Evolutionary conservation across 2,329 filamentous ascomycete species (phyloP).

Genomic region (Cephalotrichum gorgonifer): DNA sequence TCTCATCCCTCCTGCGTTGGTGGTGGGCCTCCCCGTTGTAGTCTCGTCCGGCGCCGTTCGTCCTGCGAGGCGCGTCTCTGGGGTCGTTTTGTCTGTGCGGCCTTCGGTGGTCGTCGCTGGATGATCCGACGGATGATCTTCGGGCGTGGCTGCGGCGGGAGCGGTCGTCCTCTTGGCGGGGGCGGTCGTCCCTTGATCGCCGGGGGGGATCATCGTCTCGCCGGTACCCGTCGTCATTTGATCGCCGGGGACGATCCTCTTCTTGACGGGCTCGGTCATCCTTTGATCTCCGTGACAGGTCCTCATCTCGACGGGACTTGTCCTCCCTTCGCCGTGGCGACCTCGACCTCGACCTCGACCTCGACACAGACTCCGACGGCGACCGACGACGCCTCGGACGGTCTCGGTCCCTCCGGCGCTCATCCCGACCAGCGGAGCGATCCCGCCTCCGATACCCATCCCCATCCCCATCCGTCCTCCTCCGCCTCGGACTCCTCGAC

Average conservation of each 20-base stretch:
- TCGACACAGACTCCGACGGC: not conserved
- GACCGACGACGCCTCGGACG: not conserved
- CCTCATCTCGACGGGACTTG: not conserved
- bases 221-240: not conserved
- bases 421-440: not conserved
- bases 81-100: not conserved
- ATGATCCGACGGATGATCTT: not conserved
- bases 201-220: not conserved
- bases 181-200: not conserved
- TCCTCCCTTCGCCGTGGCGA: not conserved
- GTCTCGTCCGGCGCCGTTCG: not conserved
- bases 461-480: constrained; percentile 2
- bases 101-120: not conserved
- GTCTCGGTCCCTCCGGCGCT: not conserved
- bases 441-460: not conserved
- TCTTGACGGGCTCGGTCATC: not conserved
- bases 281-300: not conserved
- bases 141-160: not conserved
- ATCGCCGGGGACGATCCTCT: not conserved
- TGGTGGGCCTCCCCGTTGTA: not conserved
- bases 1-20: not conserved
- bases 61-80: not conserved
- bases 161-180: not conserved
- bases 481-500: constrained; percentile 4
- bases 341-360: not conserved